Evolutionary conservation across 1,139 yeast genomes (phyloP), one percentile per base, ranked within the genome.

Genomic region (Yamadazyma dushanensis): DNA sequence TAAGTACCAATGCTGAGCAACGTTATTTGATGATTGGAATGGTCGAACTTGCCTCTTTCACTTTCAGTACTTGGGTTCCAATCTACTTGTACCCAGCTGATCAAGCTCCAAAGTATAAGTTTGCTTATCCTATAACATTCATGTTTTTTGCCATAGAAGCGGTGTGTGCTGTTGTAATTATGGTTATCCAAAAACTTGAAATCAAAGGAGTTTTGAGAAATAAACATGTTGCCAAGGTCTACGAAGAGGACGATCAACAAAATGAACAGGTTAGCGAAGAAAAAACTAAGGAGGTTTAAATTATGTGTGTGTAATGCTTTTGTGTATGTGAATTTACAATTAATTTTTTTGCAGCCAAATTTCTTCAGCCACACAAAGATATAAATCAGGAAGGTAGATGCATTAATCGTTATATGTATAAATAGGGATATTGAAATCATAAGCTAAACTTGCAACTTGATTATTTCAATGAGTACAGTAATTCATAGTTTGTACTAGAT

Each of bases 1-100:
- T 50, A 31, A 30, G 47, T 22, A 46, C 48, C 21, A 38, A 42
- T 16, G 50, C 45, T 7, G 57, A 53, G 24, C 54, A 45, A 26
- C 47, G 55, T 37, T 45, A 42, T 32, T 44, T 51, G 26, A 29
- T 46, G 31, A 46, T 51, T 31, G 55, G 55, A 23, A 34, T 50
- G 5, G 50, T 47, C 8, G 55, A 51, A 33, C 42, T 46, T n/a
- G 22, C 48, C 26, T 34, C 56, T 3, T 53, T 49, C 35, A 43
- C 47, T 7, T 49, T 52, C 31, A 49, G 46, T 29, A 52, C 56
- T 22, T 49, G 50, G 49, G 39, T 51, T 24, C 56, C 57, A n/a
- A 30, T 37, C n/a, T 40, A 40, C 29, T 37, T 41, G 17, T 41
- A 29, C 29, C 45, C 45, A 13, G 43, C 45, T 43, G 28, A 40